These are phyloP conservation scores for Cymbidium sinense DNA, from an alignment of 106 monocot species.

Conservation along the genomic window DNA sequence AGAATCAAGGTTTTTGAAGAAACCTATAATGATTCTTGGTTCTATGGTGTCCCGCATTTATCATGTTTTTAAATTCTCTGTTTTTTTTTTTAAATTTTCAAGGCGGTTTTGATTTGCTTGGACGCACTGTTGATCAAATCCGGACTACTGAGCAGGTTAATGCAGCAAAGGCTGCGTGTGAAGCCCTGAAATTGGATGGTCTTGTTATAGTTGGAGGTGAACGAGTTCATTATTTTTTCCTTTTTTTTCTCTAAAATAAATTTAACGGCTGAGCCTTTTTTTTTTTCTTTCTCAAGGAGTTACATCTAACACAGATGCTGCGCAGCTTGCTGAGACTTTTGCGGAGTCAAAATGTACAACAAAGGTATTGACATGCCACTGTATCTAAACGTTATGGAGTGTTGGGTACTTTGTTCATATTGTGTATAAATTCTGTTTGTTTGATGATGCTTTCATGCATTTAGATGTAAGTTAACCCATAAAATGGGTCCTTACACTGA, in stretches of 20 bases:
- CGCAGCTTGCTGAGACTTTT: conserved; percentile 60
- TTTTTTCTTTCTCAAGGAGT: conserved; percentile 26
- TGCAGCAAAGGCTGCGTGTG: conserved; percentile 39
- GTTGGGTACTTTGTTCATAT: neutral
- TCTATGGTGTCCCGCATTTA: neutral
- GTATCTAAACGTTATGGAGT: neutral
- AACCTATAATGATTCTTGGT: neutral
- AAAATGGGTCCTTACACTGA: neutral
- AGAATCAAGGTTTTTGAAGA: conserved; percentile 36
- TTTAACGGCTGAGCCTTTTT: neutral
- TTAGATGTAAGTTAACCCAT: neutral
- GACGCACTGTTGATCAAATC: conserved; percentile 49
- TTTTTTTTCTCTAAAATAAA: neutral
- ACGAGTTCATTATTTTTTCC: neutral
- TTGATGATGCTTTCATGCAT: neutral
- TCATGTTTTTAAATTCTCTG: neutral
- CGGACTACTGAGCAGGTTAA: conserved; percentile 46
- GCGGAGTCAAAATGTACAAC: conserved; percentile 40
- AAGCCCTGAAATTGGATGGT: conserved; percentile 30
- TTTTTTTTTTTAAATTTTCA: neutral
- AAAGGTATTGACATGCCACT: conserved; percentile 20
- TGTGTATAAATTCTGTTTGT: neutral
- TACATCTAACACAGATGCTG: conserved; percentile 55
- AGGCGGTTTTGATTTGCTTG: conserved; percentile 54
- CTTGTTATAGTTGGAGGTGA: conserved; percentile 59